phyloP scores from a whole-genome alignment of 306 rosid genomes.

The Cucumis melo region DNA sequence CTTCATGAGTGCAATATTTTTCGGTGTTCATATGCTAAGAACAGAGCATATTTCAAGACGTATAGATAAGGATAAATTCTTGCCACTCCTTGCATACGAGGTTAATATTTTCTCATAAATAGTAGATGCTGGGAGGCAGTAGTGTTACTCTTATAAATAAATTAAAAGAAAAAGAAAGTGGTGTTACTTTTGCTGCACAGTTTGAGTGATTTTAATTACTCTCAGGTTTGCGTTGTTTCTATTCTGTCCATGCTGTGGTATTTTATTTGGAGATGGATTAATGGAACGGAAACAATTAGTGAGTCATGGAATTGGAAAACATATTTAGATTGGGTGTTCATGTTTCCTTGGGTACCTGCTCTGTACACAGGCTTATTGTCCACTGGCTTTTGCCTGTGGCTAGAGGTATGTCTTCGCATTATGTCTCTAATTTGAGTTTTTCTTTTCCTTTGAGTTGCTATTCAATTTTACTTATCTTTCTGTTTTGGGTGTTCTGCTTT shows the following conservation, averaged over 20 bases:
- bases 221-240: conserved; percentile 48
- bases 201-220: conserved; percentile 6
- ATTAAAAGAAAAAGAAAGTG: background rate
- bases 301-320: conserved; percentile 37
- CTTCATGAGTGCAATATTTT: conserved; percentile 57
- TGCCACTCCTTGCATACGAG: conserved; percentile 63
- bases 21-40: conserved; percentile 69
- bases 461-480: background rate
- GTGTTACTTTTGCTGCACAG: conserved; percentile 1
- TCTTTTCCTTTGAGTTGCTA: background rate
- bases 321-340: conserved; percentile 35
- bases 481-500: background rate
- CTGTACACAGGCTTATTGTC: conserved; percentile 66
- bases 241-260: conserved; percentile 47
- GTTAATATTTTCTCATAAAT: conserved; percentile 16
- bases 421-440: background rate
- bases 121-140: background rate
- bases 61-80: conserved; percentile 41
- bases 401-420: conserved; percentile 33
- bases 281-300: conserved; percentile 21
- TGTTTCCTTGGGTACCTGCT: conserved; percentile 76
- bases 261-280: conserved; percentile 28
- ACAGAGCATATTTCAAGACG: conserved; percentile 57
- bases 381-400: conserved; percentile 65
- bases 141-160: background rate